phyloP scores from a whole-genome alignment of 495 filamentous ascomycete genomes.

The Bombardia bombarda region DNA sequence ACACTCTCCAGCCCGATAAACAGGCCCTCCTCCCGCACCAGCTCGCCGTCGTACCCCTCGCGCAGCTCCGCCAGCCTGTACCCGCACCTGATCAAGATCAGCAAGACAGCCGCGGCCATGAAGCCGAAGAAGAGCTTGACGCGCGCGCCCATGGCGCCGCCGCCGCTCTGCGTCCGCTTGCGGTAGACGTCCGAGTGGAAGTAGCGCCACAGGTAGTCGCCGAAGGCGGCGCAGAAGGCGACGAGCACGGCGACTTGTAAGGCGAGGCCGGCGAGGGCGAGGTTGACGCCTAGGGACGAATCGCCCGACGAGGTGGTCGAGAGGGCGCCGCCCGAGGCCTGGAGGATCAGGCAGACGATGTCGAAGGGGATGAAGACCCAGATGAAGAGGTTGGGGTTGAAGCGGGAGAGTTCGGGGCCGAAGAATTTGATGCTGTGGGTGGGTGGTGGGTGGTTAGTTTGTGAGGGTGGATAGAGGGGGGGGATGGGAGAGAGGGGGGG shows the following conservation, averaged over 20 bases:
- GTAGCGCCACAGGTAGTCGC: slow-evolving; percentile 34
- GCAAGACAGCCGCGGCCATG: slow-evolving; percentile 28
- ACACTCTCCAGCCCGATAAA: slow-evolving; percentile 45
- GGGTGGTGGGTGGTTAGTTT: slow-evolving; percentile 9
- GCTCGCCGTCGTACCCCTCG: slow-evolving; percentile 34
- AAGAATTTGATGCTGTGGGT: slow-evolving; percentile 35
- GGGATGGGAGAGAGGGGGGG: too few species aligned
- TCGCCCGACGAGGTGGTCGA: slow-evolving; percentile 21
- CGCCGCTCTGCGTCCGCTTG: not conserved
- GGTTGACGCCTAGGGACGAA: slow-evolving; percentile 29
- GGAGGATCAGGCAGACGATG: slow-evolving; percentile 40
- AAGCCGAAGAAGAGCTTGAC: slow-evolving; percentile 35
- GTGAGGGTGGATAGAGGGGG: too few species aligned
- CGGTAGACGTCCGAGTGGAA: slow-evolving; percentile 2
- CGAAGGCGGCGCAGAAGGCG: slow-evolving; percentile 30
- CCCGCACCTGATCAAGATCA: slow-evolving; percentile 35
- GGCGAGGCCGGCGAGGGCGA: slow-evolving; percentile 41
- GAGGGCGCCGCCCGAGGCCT: slow-evolving; percentile 42
- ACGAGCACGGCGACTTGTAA: slow-evolving; percentile 38
- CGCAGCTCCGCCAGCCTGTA: slow-evolving; percentile 44
- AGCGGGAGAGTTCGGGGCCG: slow-evolving; percentile 34
- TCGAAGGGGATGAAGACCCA: slow-evolving; percentile 49
- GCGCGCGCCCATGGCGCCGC: not conserved
- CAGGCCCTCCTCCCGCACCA: slow-evolving; percentile 32
- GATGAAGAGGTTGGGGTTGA: slow-evolving; percentile 40